Evolutionary conservation across 2,329 filamentous ascomycete species (phyloP).

Genomic region (Elsinoe fawcettii): DNA sequence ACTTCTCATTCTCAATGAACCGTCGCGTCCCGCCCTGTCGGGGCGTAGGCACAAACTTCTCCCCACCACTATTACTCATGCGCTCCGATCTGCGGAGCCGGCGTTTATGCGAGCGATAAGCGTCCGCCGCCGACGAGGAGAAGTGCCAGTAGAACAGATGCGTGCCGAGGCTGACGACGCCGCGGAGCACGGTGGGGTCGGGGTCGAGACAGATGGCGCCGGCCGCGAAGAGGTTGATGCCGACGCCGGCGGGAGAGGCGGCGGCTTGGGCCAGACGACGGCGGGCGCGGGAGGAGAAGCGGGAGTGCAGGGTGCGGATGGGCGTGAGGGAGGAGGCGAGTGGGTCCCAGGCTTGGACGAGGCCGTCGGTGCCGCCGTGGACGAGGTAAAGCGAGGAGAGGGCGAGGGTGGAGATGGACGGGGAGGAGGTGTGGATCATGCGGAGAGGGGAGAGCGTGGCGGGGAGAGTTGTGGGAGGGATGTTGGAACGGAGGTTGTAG

Average conservation of each 20-base stretch:
- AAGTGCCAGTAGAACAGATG: constrained; percentile 91
- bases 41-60: constrained; percentile 54
- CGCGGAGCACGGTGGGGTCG: constrained; percentile 75
- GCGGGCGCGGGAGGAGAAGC: constrained; percentile 72
- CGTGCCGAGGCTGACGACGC: constrained; percentile 78
- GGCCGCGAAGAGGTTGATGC: constrained; percentile 71
- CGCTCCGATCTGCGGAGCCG: constrained; percentile 62
- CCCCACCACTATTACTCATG: constrained; percentile 51
- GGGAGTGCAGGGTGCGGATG: constrained; percentile 77
- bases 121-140: constrained; percentile 67
- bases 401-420: constrained; percentile 74
- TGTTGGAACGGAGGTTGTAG: constrained; percentile 72
- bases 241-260: constrained; percentile 58
- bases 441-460: constrained; percentile 65
- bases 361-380: constrained; percentile 86
- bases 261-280: constrained; percentile 63
- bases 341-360: constrained; percentile 97
- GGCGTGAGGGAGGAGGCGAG: constrained; percentile 71
- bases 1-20: constrained; percentile 79
- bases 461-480: constrained; percentile 45
- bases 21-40: constrained; percentile 61
- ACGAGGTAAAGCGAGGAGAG: constrained; percentile 81
- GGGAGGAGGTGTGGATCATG: constrained; percentile 81
- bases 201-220: constrained; percentile 81
- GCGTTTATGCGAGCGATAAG: constrained; percentile 71